Conservation (phyloP, 2,329 filamentous ascomycete species). For the Botrytis paeoniae region DNA sequence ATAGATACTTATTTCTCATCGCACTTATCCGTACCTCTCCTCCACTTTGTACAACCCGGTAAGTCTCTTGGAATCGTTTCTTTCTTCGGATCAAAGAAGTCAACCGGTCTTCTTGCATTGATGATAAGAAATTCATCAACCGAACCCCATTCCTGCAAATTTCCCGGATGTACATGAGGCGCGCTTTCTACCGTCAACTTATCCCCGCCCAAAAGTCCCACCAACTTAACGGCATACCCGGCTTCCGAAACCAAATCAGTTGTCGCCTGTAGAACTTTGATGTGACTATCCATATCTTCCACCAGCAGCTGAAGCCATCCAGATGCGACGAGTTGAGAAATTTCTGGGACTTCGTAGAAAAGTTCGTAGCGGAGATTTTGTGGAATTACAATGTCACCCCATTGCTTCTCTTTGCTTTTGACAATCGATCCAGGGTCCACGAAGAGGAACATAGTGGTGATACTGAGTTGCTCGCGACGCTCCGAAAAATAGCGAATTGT, state of each 20-base stretch:
- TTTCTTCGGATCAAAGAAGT: neutral
- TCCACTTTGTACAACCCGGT: neutral
- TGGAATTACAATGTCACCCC: neutral
- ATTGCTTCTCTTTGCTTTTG: neutral
- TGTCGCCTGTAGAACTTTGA: neutral
- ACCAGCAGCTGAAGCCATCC: neutral
- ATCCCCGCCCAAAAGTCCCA: slow-evolving; percentile 3
- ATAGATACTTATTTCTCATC: neutral
- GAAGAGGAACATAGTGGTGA: neutral
- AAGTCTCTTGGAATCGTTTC: neutral
- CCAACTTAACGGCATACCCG: neutral
- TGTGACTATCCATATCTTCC: neutral
- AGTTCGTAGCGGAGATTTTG: neutral
- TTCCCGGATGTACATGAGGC: neutral
- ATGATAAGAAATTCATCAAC: slow-evolving; percentile 3
- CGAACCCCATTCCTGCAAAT: neutral
- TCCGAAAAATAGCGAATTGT: neutral
- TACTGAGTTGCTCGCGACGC: neutral
- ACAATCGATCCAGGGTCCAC: neutral
- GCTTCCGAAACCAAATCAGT: neutral
- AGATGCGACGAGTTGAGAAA: neutral
- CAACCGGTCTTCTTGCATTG: neutral
- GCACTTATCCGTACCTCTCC: neutral
- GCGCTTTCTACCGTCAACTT: neutral
- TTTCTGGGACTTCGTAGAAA: neutral